Percentiles rank a stretch among this genome's conserved stretches.
Conservation (phyloP, 2,329 filamentous ascomycete genomes). For the Fusarium pilosicola region DNA sequence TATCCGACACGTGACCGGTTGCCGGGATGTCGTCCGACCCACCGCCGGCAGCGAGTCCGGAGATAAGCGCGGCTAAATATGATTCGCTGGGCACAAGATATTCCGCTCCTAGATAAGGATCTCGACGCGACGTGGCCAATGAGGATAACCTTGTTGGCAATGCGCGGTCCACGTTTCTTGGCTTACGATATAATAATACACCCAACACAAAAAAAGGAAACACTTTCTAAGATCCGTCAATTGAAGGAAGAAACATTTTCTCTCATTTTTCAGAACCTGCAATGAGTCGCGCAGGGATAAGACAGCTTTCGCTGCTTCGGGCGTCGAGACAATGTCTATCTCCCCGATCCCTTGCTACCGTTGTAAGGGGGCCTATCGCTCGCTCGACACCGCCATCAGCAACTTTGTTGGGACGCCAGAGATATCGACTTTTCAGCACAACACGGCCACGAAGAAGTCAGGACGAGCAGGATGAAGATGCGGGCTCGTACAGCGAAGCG, state of each 20-base stretch:
- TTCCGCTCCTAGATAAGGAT: slow-evolving; percentile 21
- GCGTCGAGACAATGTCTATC: slow-evolving; percentile 26
- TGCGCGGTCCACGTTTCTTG: slow-evolving; percentile 4
- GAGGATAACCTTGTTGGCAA: slow-evolving; percentile 18
- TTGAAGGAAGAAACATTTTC: background rate
- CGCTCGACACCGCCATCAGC: background rate
- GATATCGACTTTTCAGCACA: slow-evolving; percentile 19
- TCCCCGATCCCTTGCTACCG: slow-evolving; percentile 19
- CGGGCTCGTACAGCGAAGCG: slow-evolving; percentile 56
- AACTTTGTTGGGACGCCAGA: background rate
- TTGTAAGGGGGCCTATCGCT: slow-evolving; percentile 20
- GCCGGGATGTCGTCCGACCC: slow-evolving; percentile 21
- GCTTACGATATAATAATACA: slow-evolving; percentile 17
- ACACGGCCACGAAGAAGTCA: slow-evolving; percentile 8
- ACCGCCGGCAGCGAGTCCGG: slow-evolving; percentile 20
- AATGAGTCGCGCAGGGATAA: slow-evolving; percentile 33
- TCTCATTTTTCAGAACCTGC: background rate
- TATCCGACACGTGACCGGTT: slow-evolving; percentile 31
- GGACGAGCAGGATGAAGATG: slow-evolving; percentile 44
- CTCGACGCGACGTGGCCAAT: slow-evolving; percentile 14
- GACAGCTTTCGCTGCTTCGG: slow-evolving; percentile 33
- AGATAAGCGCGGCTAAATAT: fast-evolving
- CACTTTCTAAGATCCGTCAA: background rate
- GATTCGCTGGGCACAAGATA: slow-evolving; percentile 22
- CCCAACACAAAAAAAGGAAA: slow-evolving; percentile 1